These are phyloP conservation scores for Talaromyces verruculosus DNA, from an alignment of 2,329 filamentous ascomycete genomes.

Conservation along the genomic window DNA sequence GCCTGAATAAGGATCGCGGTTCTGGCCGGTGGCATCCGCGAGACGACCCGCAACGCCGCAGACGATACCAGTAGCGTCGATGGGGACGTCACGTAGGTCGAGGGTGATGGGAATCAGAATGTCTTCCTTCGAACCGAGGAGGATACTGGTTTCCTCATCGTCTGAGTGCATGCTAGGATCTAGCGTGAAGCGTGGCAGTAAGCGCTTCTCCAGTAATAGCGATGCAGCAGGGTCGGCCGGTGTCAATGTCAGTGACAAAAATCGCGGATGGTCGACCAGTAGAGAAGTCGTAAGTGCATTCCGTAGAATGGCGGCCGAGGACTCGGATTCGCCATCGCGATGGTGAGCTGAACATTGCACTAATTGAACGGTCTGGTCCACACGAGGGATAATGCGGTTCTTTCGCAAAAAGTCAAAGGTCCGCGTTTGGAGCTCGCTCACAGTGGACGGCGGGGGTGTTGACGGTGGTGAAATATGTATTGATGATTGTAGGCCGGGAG, in stretches of 20 bases:
- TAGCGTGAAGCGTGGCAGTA: constrained; percentile 69
- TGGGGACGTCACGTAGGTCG: constrained; percentile 74
- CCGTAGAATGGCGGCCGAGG: constrained; percentile 41
- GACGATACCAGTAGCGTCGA: constrained; percentile 91
- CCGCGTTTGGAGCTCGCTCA: constrained; percentile 75
- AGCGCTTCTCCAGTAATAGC: constrained; percentile 46
- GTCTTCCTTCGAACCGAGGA: constrained; percentile 70
- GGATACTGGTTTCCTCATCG: constrained; percentile 58
- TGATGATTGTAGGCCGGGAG: constrained; percentile 34
- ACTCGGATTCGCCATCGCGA: constrained; percentile 36
- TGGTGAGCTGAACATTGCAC: constrained; percentile 75
- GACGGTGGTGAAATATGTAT: constrained; percentile 48
- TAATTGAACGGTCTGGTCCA: constrained; percentile 68
- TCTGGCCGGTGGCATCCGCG: constrained; percentile 63
- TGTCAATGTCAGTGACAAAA: constrained; percentile 50
- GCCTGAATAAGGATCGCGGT: constrained; percentile 43
- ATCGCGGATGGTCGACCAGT: constrained; percentile 46
- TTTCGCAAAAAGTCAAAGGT: constrained; percentile 83
- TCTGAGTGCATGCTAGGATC: constrained; percentile 41
- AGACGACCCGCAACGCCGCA: constrained; percentile 86
- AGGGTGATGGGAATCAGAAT: constrained; percentile 83
- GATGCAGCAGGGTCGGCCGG: constrained; percentile 48
- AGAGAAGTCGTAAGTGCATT: constrained; percentile 40
- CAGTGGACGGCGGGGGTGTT: constrained; percentile 74
- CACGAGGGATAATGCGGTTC: constrained; percentile 69